Percentiles rank a stretch among this genome's conserved stretches.
Conservation (phyloP, 805 yeast species). For the Myxozyma melibiosi region DNA sequence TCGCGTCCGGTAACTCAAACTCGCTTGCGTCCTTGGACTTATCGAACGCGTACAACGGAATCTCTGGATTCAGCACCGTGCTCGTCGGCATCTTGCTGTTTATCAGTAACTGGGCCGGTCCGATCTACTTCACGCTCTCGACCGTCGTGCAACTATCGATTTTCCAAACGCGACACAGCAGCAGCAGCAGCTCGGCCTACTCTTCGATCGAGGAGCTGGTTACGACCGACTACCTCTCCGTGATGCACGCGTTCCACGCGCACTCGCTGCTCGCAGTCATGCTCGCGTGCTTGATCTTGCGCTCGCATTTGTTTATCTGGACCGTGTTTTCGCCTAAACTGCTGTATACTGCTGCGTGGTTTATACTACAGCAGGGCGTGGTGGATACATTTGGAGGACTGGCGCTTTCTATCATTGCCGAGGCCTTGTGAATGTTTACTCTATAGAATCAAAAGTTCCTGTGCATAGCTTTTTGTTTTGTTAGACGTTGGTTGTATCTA, state of each 20-base stretch:
- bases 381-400: constrained; percentile 19
- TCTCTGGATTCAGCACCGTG: constrained; percentile 65
- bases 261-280: constrained; percentile 61
- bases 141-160: constrained; percentile 40
- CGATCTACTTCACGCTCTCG: constrained; percentile 62
- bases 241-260: constrained; percentile 57
- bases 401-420: constrained; percentile 2
- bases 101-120: constrained; percentile 80
- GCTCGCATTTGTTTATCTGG: constrained; percentile 94
- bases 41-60: constrained; percentile 90
- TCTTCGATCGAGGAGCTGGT: constrained; percentile 30
- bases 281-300: constrained; percentile 67
- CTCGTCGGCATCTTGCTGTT: constrained; percentile 79
- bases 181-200: background rate
- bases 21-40: constrained; percentile 89
- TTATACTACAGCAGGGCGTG: constrained; percentile 21
- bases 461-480: too few species aligned
- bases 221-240: constrained; percentile 36
- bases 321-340: constrained; percentile 95
- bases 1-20: constrained; percentile 87
- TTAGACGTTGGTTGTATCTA: too few species aligned
- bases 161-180: constrained; percentile 1
- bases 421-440: background rate
- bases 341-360: constrained; percentile 79
- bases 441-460: too few species aligned